These are phyloP conservation scores for Pilaira anomala DNA, from an alignment of 192 early-diverging fungal species.

Conservation along the genomic window DNA sequence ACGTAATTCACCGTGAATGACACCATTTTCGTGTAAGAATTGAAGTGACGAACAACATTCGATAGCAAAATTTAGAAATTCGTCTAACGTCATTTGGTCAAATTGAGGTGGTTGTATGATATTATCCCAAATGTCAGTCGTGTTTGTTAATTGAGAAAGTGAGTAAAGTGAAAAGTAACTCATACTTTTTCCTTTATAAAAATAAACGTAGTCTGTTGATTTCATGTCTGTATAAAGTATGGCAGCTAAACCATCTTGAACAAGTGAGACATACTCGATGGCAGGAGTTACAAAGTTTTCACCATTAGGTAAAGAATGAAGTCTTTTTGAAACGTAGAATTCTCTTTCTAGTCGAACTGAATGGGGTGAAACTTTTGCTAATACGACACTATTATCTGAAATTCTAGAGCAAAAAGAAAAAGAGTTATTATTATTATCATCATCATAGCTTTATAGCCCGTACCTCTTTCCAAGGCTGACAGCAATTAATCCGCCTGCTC, in stretches of 20 bases:
- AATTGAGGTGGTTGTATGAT: neutral
- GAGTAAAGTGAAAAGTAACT: neutral
- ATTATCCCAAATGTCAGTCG: neutral
- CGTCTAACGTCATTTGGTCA: neutral
- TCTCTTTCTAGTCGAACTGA: constrained; percentile 22
- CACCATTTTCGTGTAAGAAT: constrained; percentile 19
- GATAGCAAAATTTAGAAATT: constrained; percentile 20
- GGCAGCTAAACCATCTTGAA: constrained; percentile 19
- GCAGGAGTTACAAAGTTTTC: constrained; percentile 4
- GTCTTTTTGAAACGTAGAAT: constrained; percentile 17
- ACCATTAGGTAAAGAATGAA: constrained; percentile 12
- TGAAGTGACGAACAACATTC: constrained; percentile 12
- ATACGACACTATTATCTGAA: constrained; percentile 5
- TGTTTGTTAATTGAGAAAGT: neutral
- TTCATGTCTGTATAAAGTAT: constrained; percentile 17
- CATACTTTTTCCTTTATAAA: neutral
- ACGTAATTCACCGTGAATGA: constrained; percentile 23
- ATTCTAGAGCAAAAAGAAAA: constrained; percentile 2
- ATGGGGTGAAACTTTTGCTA: constrained; percentile 24
- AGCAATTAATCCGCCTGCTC: constrained; percentile 17
- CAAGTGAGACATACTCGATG: constrained; percentile 21
- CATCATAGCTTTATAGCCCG: neutral
- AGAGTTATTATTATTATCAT: neutral
- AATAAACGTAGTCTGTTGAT: constrained; percentile 3
- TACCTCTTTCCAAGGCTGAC: constrained; percentile 16